Percentiles rank a stretch among this genome's conserved stretches.
phyloP scores from a whole-genome alignment of 2,329 filamentous ascomycete species.

The Aspergillus aculeatus region DNA sequence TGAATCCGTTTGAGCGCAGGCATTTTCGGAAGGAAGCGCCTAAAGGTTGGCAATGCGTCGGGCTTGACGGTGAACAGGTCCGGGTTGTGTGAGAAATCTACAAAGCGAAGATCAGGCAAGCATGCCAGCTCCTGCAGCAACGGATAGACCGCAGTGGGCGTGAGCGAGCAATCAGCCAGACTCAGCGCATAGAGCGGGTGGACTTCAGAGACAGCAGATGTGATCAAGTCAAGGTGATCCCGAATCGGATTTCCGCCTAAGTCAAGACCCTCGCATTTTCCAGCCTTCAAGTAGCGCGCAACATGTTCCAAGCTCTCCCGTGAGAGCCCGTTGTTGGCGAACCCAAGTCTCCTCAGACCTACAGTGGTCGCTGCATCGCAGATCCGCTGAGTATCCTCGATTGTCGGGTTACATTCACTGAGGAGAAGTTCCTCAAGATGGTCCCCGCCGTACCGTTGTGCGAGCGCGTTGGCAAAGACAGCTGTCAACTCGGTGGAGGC shows the following conservation, averaged over 20 bases:
- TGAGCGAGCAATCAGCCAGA: slow-evolving; percentile 80
- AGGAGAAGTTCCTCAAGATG: slow-evolving; percentile 80
- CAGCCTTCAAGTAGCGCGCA: slow-evolving; percentile 70
- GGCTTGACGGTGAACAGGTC: slow-evolving; percentile 72
- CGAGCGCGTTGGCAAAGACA: slow-evolving; percentile 72
- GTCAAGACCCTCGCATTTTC: slow-evolving; percentile 83
- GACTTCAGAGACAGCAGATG: slow-evolving; percentile 39
- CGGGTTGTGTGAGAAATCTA: slow-evolving; percentile 89
- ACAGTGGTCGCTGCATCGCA: slow-evolving; percentile 80
- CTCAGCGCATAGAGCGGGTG: slow-evolving; percentile 75
- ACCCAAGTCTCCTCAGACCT: slow-evolving; percentile 73
- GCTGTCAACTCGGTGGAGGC: slow-evolving; percentile 55
- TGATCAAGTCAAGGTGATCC: slow-evolving; percentile 49
- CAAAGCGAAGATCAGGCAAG: slow-evolving; percentile 74
- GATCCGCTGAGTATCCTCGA: slow-evolving; percentile 69
- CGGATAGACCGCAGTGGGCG: slow-evolving; percentile 67
- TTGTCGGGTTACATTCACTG: slow-evolving; percentile 71
- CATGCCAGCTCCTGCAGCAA: slow-evolving; percentile 71
- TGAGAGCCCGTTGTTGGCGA: slow-evolving; percentile 79
- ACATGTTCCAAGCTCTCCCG: slow-evolving; percentile 73
- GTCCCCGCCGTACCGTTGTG: slow-evolving; percentile 71
- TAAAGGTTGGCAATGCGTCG: slow-evolving; percentile 70
- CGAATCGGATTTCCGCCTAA: slow-evolving; percentile 77
- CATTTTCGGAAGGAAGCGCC: slow-evolving; percentile 83
- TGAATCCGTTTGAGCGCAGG: slow-evolving; percentile 77